Evolutionary conservation across 208 protist genomes (phyloP), one percentile per base, ranked within the genome.

Genomic region (Trypanosomatidae sp.): DNA sequence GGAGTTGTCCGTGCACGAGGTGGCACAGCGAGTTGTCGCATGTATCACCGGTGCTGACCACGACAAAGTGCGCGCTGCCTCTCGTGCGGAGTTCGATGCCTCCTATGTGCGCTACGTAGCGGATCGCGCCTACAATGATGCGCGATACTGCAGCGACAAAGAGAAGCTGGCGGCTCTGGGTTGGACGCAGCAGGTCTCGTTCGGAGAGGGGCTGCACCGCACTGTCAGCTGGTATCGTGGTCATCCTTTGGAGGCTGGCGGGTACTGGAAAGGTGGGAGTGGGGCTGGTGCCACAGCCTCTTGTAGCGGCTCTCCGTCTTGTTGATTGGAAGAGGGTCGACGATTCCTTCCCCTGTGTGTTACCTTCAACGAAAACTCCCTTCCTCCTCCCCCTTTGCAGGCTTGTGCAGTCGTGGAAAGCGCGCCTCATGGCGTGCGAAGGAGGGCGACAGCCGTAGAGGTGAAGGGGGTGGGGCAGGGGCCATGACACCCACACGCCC

Each of bases 81-180:
- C 64, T 17, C 69, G 67, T 3, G 73, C 13, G 1, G 81, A 82
- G 43, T 74, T 74, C 28, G 66, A 74, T 15, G 68, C 79, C 41
- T 53, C 64, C 12, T 71, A 84, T 56, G 41, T 90, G 46, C 62
- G 59, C 39, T 84, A 85, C 69, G 81, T 84, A 10, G 76, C 69
- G 55, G 83, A 91, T 66, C 82, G 95, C n/a, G 71, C 76, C 36
- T 98, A 96, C 85, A 97, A 98, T 79, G 95, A 98, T 65, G 60
- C 74, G 64, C 76, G 93, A n/a, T 98, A 98, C 84, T 77, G 76
- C 68, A 92, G 97, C 53, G 73, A 81, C 49, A 74, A 64, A 33
- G 44, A 68, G 12, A 93, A 95, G 71, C 79, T 97, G 25, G 30
- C 80, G 19, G 73, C 74, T 41, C 81, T 98, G 22, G 95, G 95